Base-by-base conservation (phyloP, 257 asterid species). In the Solanum megistacrolobum region DNA sequence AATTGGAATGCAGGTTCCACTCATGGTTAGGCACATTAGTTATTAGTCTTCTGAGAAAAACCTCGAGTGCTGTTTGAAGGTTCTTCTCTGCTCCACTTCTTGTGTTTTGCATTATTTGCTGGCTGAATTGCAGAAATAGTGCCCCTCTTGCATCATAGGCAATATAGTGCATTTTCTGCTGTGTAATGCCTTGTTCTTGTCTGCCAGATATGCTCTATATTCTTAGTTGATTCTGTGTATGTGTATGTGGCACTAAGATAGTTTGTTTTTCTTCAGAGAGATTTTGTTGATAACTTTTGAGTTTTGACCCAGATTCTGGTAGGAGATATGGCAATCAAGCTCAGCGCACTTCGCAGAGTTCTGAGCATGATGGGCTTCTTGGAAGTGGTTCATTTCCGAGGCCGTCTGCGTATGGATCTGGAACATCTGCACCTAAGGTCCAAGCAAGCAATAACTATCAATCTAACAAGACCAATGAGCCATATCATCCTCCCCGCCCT, bases 401-500 rank as follows among this genome's bases (percentile, higher is more conserved):
- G 89, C 94, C 98, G 74, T 89, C 98, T 88, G 98, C 95, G 39
- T 91, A 88, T 92, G 90, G 93, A 34, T 55, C 95, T 84, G 98
- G 98, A 86, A 41, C 85, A 41, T 89, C 97, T 78, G 92, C 96
- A 75, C 72, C 94, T 34, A 97, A 94, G 91, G 88, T 52, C 89
- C 93, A 91, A 81, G 87, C 93, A 13, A 93, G 89, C 86, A 98
- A 96, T 85, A 92, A 71, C 34, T 76, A 91, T 91, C 98, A 94
- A 68, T 95, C 92, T 88, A 94, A 88, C 88, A 94, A 87, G 90
- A 94, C 94, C 94, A 94, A 60, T 89, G 99, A 94, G 88, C 96
- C 97, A 38, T 96, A 96, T 89, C 99, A 96, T 72, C 99, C 99
- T 90, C 99, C 99, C 90, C 96, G 98, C 29, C 99, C 99, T 78